Conservation (phyloP, 2,329 filamentous ascomycete species). For the Lizonia empirigonia region DNA sequence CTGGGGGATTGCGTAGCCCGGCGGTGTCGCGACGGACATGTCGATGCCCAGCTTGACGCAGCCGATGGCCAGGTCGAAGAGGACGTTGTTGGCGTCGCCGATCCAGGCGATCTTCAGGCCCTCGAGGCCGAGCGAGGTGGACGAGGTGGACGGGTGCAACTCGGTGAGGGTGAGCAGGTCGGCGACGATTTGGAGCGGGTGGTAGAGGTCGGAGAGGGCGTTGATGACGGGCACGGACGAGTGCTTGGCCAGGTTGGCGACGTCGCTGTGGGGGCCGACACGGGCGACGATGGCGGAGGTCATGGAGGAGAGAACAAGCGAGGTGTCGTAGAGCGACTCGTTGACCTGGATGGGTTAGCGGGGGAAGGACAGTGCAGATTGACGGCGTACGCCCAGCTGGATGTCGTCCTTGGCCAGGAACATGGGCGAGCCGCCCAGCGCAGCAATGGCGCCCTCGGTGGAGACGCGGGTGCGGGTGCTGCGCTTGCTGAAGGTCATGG, state of each 20-base stretch:
- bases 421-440: conserved; percentile 92
- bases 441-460: conserved; percentile 86
- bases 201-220: conserved; percentile 82
- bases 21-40: conserved; percentile 83
- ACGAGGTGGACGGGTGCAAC: conserved; percentile 62
- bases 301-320: conserved; percentile 85
- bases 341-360: conserved; percentile 66
- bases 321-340: conserved; percentile 92
- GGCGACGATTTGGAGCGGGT: conserved; percentile 92
- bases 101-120: conserved; percentile 95
- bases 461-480: conserved; percentile 93
- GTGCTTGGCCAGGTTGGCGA: conserved; percentile 56
- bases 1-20: conserved; percentile 80
- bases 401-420: conserved; percentile 96
- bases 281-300: conserved; percentile 56
- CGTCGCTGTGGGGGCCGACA: conserved; percentile 58
- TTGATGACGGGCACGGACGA: conserved; percentile 58
- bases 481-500: conserved; percentile 96
- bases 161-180: conserved; percentile 93
- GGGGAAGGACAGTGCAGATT: neutral
- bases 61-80: conserved; percentile 89
- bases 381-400: conserved; percentile 75
- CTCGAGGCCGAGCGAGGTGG: conserved; percentile 68
- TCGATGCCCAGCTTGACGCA: conserved; percentile 87
- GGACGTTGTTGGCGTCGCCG: conserved; percentile 95